Evolutionary conservation across 2,329 filamentous ascomycete genomes (phyloP).

Genomic region (Dendryphion nanum): DNA sequence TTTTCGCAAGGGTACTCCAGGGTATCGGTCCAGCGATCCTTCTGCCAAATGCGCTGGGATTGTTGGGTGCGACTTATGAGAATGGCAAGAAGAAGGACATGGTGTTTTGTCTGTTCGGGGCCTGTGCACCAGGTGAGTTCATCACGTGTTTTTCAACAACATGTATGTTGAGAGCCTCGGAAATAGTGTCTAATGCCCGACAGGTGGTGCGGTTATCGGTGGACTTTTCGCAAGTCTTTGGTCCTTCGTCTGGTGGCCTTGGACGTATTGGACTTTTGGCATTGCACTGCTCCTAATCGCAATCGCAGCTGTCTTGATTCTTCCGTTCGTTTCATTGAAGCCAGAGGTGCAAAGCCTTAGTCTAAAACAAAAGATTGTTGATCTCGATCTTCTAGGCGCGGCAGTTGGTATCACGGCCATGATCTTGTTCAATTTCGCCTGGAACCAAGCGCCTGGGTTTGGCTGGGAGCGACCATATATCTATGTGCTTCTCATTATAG

Average conservation of each 20-base stretch:
- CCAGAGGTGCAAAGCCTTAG: neutral
- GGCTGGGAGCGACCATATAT: conserved; percentile 26
- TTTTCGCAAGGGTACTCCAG: conserved; percentile 40
- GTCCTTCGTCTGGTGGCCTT: conserved; percentile 32
- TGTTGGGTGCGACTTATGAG: conserved; percentile 34
- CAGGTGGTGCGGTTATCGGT: too few species aligned
- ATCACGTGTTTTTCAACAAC: too few species aligned
- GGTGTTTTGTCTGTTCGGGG: conserved; percentile 38
- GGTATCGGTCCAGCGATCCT: conserved; percentile 40
- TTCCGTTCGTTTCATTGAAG: too few species aligned
- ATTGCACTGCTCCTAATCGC: too few species aligned
- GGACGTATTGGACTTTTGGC: conserved; percentile 25
- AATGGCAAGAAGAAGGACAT: conserved; percentile 40
- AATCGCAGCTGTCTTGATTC: too few species aligned
- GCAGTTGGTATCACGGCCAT: too few species aligned
- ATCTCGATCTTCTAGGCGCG: neutral
- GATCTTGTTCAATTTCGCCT: conserved; percentile 30
- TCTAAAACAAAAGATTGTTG: neutral
- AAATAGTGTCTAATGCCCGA: too few species aligned
- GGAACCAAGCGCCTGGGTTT: conserved; percentile 27
- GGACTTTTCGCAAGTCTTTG: conserved; percentile 34
- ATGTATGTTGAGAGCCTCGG: too few species aligned
- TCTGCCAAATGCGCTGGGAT: conserved; percentile 39
- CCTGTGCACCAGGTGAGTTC: conserved; percentile 36
- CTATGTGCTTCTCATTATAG: conserved; percentile 27